phyloP scores from a whole-genome alignment of 805 yeast species.

The Starmerella bacillaris region DNA sequence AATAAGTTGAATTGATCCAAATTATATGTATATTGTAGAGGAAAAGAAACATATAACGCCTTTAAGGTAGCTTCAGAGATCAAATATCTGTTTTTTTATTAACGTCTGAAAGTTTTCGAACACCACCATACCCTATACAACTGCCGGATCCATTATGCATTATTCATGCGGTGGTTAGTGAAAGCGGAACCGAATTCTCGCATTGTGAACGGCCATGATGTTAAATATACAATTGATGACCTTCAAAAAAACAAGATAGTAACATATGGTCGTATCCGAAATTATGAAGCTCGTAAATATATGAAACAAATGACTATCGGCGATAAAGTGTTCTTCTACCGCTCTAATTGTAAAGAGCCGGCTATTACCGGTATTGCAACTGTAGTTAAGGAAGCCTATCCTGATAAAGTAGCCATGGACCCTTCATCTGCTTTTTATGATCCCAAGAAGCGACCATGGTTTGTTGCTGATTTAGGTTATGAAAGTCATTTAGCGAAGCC shows the following conservation, averaged over 20 bases:
- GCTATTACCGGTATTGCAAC: constrained; percentile 35
- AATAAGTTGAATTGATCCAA: too few relatives aligned
- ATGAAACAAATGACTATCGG: constrained; percentile 31
- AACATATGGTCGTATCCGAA: constrained; percentile 47
- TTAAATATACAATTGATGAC: constrained; percentile 31
- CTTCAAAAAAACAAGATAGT: constrained; percentile 26
- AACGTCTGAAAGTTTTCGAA: too few relatives aligned
- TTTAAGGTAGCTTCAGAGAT: too few relatives aligned
- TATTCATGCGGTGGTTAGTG: constrained; percentile 29
- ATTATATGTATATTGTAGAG: too few relatives aligned
- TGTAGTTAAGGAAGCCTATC: constrained; percentile 20
- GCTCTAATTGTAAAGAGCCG: constrained; percentile 37
- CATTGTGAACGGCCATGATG: constrained; percentile 34
- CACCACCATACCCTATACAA: too few relatives aligned
- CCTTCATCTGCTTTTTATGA: constrained; percentile 31
- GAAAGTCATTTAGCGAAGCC: constrained; percentile 26
- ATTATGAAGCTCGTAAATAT: constrained; percentile 38
- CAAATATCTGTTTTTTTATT: too few relatives aligned
- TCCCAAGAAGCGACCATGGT: constrained; percentile 38
- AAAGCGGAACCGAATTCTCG: constrained; percentile 39
- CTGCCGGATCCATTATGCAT: too few relatives aligned
- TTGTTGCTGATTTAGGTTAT: constrained; percentile 36
- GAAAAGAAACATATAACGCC: too few relatives aligned
- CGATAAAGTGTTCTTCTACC: constrained; percentile 36
- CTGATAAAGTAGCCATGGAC: constrained; percentile 26